Conservation (phyloP, 2,329 filamentous ascomycete genomes). For the Amphichorda felina region DNA sequence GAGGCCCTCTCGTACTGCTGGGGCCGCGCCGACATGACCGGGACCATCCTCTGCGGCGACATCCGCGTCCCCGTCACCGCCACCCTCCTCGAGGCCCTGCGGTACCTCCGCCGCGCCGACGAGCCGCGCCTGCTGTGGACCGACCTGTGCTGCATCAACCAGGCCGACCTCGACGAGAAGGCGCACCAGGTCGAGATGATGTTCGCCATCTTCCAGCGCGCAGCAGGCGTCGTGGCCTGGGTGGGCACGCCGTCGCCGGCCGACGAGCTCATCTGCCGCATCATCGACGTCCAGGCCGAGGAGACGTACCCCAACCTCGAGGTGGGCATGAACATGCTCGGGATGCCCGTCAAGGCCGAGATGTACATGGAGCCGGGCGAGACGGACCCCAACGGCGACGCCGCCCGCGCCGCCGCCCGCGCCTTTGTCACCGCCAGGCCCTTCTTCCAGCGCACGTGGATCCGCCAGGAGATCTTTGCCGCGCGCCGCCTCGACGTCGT, state of each 20-base stretch:
- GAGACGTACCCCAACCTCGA: no score
- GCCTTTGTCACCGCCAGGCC: no score
- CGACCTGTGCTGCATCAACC: constrained; percentile 5
- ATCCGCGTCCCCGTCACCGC: not conserved
- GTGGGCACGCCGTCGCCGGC: not conserved
- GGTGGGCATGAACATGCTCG: no score
- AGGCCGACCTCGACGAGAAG: constrained; percentile 3
- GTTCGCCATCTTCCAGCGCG: not conserved
- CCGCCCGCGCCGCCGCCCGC: no score
- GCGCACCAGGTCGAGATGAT: constrained; percentile 3
- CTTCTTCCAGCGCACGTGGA: no score
- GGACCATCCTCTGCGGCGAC: not conserved
- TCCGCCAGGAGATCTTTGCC: no score
- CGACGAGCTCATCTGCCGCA: no score
- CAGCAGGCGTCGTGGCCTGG: not conserved
- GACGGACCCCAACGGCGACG: no score
- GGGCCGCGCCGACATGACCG: not conserved
- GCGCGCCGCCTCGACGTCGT: no score
- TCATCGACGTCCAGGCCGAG: no score
- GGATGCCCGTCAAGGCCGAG: no score
- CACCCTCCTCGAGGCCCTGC: not conserved
- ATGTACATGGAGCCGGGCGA: no score
- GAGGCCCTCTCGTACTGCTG: constrained; percentile 3
- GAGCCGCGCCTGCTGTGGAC: constrained; percentile 2
- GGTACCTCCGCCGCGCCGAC: not conserved